A percentile compares a stretch with the other conserved stretches of the same genome.
Conservation (phyloP, 2,329 filamentous ascomycete species). For the Zymoseptoria brevis region DNA sequence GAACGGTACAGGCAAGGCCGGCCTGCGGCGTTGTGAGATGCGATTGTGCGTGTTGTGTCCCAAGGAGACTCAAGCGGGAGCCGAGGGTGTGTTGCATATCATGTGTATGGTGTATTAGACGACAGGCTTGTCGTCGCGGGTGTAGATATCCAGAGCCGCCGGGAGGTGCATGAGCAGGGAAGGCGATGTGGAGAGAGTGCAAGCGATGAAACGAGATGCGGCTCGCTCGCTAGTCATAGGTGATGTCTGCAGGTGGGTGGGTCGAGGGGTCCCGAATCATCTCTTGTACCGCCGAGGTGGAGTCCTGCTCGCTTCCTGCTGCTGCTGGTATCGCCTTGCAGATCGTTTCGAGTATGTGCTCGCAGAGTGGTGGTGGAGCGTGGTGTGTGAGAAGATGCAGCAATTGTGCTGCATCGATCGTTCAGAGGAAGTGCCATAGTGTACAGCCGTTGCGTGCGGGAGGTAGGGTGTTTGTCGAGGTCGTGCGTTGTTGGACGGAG, state of each 20-base stretch:
- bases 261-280: neutral
- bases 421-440: neutral
- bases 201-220: neutral
- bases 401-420: neutral
- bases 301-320: neutral
- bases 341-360: neutral
- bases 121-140: neutral
- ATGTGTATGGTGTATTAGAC: neutral
- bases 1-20: neutral
- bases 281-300: neutral
- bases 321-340: neutral
- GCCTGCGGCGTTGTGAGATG: neutral
- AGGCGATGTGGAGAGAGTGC: neutral
- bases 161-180: neutral
- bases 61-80: neutral
- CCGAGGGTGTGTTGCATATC: neutral
- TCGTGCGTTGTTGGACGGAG: neutral
- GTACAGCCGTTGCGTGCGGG: neutral
- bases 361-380: neutral
- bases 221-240: neutral
- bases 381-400: neutral
- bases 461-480: neutral
- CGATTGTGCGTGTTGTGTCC: neutral
- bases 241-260: neutral
- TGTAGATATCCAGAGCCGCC: neutral